These are phyloP conservation scores for Trifolium fragiferum DNA, from an alignment of 306 rosid genomes.

Conservation along the genomic window DNA sequence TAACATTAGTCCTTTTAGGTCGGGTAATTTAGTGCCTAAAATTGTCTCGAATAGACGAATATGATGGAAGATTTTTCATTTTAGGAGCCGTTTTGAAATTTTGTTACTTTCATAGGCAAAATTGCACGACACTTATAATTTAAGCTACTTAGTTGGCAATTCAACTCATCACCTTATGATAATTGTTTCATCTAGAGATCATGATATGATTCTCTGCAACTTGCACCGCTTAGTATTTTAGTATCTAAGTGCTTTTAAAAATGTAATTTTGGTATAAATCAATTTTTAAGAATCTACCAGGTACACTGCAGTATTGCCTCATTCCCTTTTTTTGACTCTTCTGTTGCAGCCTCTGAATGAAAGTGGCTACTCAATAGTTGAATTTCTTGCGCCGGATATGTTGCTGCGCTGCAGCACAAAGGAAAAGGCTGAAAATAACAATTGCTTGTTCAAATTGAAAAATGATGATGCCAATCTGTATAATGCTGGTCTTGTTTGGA, in stretches of 20 bases:
- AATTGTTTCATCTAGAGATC: conserved; percentile 33
- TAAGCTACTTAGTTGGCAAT: not conserved
- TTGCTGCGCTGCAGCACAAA: conserved; percentile 57
- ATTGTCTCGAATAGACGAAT: not conserved
- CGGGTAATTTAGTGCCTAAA: not conserved
- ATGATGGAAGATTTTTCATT: not conserved
- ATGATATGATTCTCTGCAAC: not conserved
- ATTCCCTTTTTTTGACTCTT: not conserved
- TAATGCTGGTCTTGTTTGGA: conserved; percentile 61
- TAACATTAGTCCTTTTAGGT: not conserved
- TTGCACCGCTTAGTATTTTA: not conserved
- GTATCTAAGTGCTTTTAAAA: no score
- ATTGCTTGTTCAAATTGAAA: conserved; percentile 54
- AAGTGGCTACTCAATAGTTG: conserved; percentile 70
- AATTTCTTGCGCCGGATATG: conserved; percentile 66
- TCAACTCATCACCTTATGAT: not conserved
- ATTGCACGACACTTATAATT: not conserved
- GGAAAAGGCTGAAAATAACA: conserved; percentile 42
- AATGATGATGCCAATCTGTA: conserved; percentile 39
- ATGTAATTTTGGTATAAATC: no score
- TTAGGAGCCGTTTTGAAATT: not conserved
- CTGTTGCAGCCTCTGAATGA: conserved; percentile 69
- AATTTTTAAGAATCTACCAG: not conserved
- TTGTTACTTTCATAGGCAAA: not conserved
- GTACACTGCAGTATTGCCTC: not conserved